Evolutionary conservation across 495 filamentous ascomycete species (phyloP), one percentile per base, ranked within the genome.

Genomic region (Lophiostoma macrostomum): DNA sequence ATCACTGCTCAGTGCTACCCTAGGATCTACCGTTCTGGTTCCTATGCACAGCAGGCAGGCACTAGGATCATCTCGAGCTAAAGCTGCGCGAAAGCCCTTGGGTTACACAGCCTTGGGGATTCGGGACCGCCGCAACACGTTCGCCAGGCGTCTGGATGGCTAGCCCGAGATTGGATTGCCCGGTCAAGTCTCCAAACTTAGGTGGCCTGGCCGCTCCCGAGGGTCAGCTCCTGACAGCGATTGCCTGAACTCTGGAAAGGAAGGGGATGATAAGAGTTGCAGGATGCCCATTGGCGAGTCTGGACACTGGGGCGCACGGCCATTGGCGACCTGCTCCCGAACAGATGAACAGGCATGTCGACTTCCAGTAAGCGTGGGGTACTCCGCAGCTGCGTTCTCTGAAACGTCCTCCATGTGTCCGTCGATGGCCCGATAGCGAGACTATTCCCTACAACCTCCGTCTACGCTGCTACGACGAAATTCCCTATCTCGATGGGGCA

Each of bases 181-280:
- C 34, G 47, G 34, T 25, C 38, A 29, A 25, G 38, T 22, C 34
- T 39, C 28, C 34, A 50, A 18, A 20, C 19, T 36, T 36, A 36
- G 32, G 16, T 18, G 28, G 46, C 34, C 27, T 31, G 18, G 48
- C 27, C 48, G 47, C 16, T 50, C 39, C n/a, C n/a, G n/a, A n/a
- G 14, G 39, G 16, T 42, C 23, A 28, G 6, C 6, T 8, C 30
- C 29, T 18, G 22, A 6, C 30, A 46, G 13, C 31, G 20, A 47
- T 38, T 46, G 51, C 41, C 51, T 54, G 47, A 46, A 54, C 31
- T 39, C 51, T 22, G 10, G 7, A 22, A 12, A 18, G 51, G 4
- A 54, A 42, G 51, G 49, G 31, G 27, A 22, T 54, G 41, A 46
- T 54, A 46, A 54, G 19, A 28, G n/a, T n/a, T 23, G 18, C 16